Conservation (phyloP, 2,329 filamentous ascomycete genomes). For the Ophiostoma ulmi region DNA sequence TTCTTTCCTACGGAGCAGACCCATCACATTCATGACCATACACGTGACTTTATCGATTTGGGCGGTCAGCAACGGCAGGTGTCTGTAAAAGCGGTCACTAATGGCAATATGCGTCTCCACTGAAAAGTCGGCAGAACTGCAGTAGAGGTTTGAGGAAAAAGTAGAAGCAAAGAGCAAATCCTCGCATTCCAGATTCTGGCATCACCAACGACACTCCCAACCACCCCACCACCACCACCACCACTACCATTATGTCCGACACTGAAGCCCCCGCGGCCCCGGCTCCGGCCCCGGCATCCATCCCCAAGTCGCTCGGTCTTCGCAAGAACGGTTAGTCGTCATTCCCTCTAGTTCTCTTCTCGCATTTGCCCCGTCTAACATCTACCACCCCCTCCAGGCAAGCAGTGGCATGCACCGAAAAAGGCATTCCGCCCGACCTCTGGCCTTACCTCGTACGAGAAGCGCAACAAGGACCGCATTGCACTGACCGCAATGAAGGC, state of each 20-base stretch:
- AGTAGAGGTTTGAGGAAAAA: slow-evolving; percentile 14
- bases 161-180: background rate
- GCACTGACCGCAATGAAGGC: slow-evolving; percentile 75
- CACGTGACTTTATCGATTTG: slow-evolving; percentile 14
- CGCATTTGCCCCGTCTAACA: background rate
- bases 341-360: background rate
- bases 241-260: slow-evolving; percentile 42
- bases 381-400: slow-evolving; percentile 55
- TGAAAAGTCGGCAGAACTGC: slow-evolving; percentile 18
- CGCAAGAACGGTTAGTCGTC: slow-evolving; percentile 72
- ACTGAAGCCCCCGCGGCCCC: slow-evolving; percentile 35
- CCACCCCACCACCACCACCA: background rate
- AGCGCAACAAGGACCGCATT: slow-evolving; percentile 65
- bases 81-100: background rate
- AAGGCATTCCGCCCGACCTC: slow-evolving; percentile 78
- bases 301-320: slow-evolving; percentile 54
- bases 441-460: slow-evolving; percentile 72
- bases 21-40: background rate
- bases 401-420: slow-evolving; percentile 85
- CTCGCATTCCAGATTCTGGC: background rate
- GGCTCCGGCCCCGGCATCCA: slow-evolving; percentile 34
- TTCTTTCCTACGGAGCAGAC: background rate
- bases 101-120: slow-evolving; percentile 9
- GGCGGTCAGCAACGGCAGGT: slow-evolving; percentile 23
- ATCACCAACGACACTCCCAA: background rate